Base-by-base conservation (phyloP, 345 rosid genomes). In the Eucalyptus microcorys region DNA sequence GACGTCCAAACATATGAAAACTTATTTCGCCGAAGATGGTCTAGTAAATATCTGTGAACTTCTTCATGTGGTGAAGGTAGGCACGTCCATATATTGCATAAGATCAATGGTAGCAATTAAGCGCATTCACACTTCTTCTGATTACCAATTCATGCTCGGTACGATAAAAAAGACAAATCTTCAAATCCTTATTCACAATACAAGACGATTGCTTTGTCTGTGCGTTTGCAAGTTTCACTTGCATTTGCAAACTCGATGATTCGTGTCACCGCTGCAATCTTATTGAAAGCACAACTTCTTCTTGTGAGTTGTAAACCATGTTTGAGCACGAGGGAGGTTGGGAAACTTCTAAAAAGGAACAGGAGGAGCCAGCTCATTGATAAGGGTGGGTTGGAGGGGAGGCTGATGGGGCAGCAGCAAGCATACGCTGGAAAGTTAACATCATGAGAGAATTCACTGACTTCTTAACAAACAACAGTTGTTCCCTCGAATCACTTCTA, bases 171-270 rank as follows among this genome's bases (percentile, higher is more conserved):
- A 30, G 79, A 15, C 6, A 15, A 3, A 32, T 14, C 40, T 32
- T 4, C 6, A 2, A 15, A 15, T 15, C 40, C 22, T 7, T 7
- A 7, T 7, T 32, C 1, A 32, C 10, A 32, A 1, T 8, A 15
- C 40, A 66, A 66, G 79, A 71, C 7, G 26, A 0, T 17, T 19
- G 43, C 26, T 34, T 5, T 37, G 14, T 34, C 21, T 34, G 0
- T 0, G 3, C 14, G 0, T 37, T 17, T 34, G 7, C 43, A 34
- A 17, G 21, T 34, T 68, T 9, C 24, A 34, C 0, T 34, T 12
- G 26, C 22, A 22, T 9, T 34, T 19, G 24, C 81, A 19, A 37
- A 37, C 22, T 19, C 26, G 2, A 6, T 5, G 4, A 34, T 71
- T 71, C 7, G 10, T 34, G 43, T 68, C 43, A 19, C 43, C 24